Conservation (phyloP, 495 filamentous ascomycete genomes). For the Trichodelitschia bisporula region DNA sequence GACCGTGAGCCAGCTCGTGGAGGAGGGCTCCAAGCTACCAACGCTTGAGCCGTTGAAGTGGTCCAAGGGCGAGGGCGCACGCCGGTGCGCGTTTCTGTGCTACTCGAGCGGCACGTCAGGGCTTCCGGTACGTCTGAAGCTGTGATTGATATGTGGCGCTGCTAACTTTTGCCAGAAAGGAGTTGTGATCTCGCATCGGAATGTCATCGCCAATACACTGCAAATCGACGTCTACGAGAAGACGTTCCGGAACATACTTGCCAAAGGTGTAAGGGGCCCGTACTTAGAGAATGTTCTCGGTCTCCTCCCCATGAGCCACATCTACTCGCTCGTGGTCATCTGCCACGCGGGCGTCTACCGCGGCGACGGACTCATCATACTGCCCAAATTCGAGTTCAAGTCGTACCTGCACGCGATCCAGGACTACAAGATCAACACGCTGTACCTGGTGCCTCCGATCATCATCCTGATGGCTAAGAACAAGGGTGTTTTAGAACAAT, state of each 20-base stretch:
- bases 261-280: constrained; percentile 6
- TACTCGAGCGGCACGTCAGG: constrained; percentile 81
- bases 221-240: constrained; percentile 34
- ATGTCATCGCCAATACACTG: constrained; percentile 66
- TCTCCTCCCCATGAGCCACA: constrained; percentile 65
- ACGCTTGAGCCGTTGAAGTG: constrained; percentile 40
- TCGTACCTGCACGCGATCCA: constrained; percentile 41
- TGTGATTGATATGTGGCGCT: not conserved
- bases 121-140: constrained; percentile 30
- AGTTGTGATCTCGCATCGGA: constrained; percentile 75
- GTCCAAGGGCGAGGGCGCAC: constrained; percentile 48
- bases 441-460: constrained; percentile 68
- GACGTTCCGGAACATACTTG: constrained; percentile 15
- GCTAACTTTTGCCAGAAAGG: constrained; percentile 39
- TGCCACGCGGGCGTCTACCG: constrained; percentile 43
- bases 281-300: constrained; percentile 40
- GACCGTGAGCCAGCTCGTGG: constrained; percentile 43
- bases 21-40: constrained; percentile 34
- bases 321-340: constrained; percentile 62
- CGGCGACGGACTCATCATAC: constrained; percentile 54
- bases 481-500: constrained; percentile 33
- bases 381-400: constrained; percentile 64
- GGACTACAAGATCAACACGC: constrained; percentile 39
- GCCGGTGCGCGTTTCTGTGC: constrained; percentile 62
- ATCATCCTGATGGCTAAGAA: constrained; percentile 59